Evolutionary conservation across 768 basidiomycete species (phyloP).

Genomic region (Mycena filopes): DNA sequence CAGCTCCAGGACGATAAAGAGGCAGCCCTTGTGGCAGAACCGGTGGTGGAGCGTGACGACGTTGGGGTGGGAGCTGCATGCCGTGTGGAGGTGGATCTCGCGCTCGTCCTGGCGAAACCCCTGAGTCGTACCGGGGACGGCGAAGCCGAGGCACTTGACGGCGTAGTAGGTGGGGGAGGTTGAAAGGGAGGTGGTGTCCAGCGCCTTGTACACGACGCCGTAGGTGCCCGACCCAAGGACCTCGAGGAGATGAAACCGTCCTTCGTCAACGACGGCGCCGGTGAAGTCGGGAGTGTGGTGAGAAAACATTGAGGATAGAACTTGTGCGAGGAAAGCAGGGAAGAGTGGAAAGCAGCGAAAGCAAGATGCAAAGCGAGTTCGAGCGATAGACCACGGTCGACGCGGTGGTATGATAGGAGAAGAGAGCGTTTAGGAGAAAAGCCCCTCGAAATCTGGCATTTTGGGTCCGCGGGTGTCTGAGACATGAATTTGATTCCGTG

Average conservation of each 20-base stretch:
- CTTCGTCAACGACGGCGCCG: conserved; percentile 15
- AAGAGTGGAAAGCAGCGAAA: neutral
- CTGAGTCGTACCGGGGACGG: neutral
- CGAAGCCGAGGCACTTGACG: conserved; percentile 11
- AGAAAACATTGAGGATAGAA: neutral
- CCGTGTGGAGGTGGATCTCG: conserved; percentile 4
- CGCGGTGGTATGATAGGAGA: conserved; percentile 1
- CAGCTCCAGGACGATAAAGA: conserved; percentile 57
- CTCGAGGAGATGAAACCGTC: conserved; percentile 1
- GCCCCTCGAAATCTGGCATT: no score
- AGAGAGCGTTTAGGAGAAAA: neutral
- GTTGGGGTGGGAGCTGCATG: neutral
- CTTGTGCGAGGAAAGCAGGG: neutral
- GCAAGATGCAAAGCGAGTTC: neutral
- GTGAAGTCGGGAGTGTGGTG: conserved; percentile 6
- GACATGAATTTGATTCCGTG: no score
- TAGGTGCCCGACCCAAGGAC: conserved; percentile 4
- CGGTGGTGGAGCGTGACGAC: conserved; percentile 46
- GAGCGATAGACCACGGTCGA: neutral
- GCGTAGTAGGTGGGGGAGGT: neutral
- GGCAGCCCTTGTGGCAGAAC: conserved; percentile 54
- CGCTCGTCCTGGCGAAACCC: neutral
- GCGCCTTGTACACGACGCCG: conserved; percentile 15
- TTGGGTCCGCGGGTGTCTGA: no score
- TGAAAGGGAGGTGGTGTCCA: neutral